Evolutionary conservation across 2,329 filamentous ascomycete genomes (phyloP).

Genomic region (Fusarium sambucinum): DNA sequence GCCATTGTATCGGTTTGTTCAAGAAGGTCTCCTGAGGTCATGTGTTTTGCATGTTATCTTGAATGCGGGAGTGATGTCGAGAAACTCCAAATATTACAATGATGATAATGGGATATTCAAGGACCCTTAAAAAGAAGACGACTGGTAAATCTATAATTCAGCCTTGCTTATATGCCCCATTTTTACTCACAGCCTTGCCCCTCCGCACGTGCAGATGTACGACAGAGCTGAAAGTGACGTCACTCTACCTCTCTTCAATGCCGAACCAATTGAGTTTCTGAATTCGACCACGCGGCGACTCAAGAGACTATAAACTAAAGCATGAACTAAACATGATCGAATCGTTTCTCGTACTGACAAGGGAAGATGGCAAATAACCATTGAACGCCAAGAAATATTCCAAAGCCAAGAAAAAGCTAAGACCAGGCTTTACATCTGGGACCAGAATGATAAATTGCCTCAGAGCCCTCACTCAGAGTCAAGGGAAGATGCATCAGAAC

Average conservation of each 20-base stretch:
- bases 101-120: not conserved
- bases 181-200: conserved; percentile 8
- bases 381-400: conserved; percentile 17
- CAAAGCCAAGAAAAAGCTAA: conserved; percentile 29
- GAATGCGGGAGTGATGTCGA: not conserved
- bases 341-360: conserved; percentile 13
- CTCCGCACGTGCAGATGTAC: conserved; percentile 39
- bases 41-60: conserved; percentile 8
- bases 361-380: conserved; percentile 1
- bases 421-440: not conserved
- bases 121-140: conserved; percentile 26
- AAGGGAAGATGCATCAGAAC: not conserved
- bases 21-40: not conserved
- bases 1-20: conserved; percentile 42
- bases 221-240: conserved; percentile 30
- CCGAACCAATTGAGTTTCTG: conserved; percentile 38
- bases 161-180: conserved; percentile 29
- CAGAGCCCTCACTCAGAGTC: not conserved
- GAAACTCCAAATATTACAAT: not conserved
- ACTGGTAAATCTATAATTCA: conserved; percentile 26
- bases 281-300: conserved; percentile 36
- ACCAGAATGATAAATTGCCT: conserved; percentile 17
- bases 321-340: conserved; percentile 2
- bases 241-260: conserved; percentile 17
- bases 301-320: conserved; percentile 1